These are phyloP conservation scores for Tetrahymena thermophila DNA, from an alignment of 73 alveolate genomes.

Conservation along the genomic window DNA sequence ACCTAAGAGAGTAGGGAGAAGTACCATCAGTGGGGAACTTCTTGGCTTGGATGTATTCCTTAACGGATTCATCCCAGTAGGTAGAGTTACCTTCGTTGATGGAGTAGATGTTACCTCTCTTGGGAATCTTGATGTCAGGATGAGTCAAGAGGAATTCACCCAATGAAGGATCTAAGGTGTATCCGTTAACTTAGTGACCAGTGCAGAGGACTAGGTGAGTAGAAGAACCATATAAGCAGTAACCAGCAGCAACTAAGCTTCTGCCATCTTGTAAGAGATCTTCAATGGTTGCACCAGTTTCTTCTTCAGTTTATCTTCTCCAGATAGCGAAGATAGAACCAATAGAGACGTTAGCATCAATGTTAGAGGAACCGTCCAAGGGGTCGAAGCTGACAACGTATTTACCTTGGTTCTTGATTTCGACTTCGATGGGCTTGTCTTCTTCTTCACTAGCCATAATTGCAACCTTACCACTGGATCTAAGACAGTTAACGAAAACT, in stretches of 20 bases:
- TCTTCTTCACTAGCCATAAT: slow-evolving; percentile 43
- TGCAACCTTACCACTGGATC: slow-evolving; percentile 18
- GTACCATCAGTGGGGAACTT: slow-evolving; percentile 18
- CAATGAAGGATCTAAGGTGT: slow-evolving; percentile 51
- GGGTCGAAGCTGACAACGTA: slow-evolving; percentile 71
- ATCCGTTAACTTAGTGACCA: slow-evolving; percentile 49
- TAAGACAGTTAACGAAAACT: slow-evolving; percentile 22
- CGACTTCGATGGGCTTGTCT: slow-evolving; percentile 1
- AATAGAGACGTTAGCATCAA: slow-evolving; percentile 65
- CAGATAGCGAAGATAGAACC: slow-evolving; percentile 70
- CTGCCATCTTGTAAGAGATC: slow-evolving; percentile 44
- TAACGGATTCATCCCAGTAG: slow-evolving; percentile 55
- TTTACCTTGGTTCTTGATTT: slow-evolving; percentile 13
- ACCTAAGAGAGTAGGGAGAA: slow-evolving; percentile 1
- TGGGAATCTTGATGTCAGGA: slow-evolving; percentile 46
- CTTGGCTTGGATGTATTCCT: slow-evolving; percentile 24
- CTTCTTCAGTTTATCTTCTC: slow-evolving; percentile 23
- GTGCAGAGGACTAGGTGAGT: slow-evolving; percentile 49
- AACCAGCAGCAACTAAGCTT: slow-evolving; percentile 52
- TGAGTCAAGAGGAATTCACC: slow-evolving; percentile 68
- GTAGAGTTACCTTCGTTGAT: slow-evolving; percentile 59
- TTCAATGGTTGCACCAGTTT: neutral
- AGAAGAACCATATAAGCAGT: slow-evolving; percentile 64
- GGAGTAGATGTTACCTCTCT: slow-evolving; percentile 54
- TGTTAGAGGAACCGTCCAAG: slow-evolving; percentile 61